Conservation (phyloP, 140 eudicot genomes). For the Erigeron philadelphicus region DNA sequence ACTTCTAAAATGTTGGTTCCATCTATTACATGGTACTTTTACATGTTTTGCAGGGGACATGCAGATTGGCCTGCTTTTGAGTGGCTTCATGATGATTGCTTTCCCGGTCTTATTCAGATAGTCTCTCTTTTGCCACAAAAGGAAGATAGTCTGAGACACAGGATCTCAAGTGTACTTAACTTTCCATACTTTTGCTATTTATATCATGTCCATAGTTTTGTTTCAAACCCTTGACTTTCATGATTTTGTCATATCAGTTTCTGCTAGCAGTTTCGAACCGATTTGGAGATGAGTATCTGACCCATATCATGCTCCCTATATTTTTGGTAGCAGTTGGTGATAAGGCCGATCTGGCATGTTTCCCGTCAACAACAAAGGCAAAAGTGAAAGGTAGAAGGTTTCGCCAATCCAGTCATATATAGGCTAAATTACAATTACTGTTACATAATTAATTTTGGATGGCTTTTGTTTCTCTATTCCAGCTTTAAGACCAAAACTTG, state of each 20-base stretch:
- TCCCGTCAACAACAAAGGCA: constrained; percentile 55
- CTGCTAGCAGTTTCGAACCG: constrained; percentile 59
- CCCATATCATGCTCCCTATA: constrained; percentile 72
- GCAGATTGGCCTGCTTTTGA: constrained; percentile 86
- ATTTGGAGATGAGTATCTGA: constrained; percentile 73
- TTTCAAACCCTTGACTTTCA: constrained; percentile 14
- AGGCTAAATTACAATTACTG: not conserved
- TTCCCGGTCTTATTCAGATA: constrained; percentile 71
- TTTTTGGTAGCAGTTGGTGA: constrained; percentile 84
- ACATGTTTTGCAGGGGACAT: constrained; percentile 52
- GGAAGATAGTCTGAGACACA: constrained; percentile 72
- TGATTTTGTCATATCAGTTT: constrained; percentile 46
- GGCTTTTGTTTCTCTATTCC: constrained; percentile 8
- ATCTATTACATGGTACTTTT: not conserved
- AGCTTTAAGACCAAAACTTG: constrained; percentile 71
- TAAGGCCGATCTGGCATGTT: constrained; percentile 55
- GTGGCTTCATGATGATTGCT: constrained; percentile 86
- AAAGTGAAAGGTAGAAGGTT: constrained; percentile 55
- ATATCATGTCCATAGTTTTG: not conserved
- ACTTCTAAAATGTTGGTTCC: constrained; percentile 13
- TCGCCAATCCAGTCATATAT: not conserved
- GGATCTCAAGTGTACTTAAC: constrained; percentile 57
- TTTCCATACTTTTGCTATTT: constrained; percentile 8
- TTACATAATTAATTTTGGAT: not conserved
- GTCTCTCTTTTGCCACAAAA: constrained; percentile 74